Evolutionary conservation across 345 rosid genomes (phyloP), one percentile per base, ranked within the genome.

Genomic region (Aquilaria yunnanensis): DNA sequence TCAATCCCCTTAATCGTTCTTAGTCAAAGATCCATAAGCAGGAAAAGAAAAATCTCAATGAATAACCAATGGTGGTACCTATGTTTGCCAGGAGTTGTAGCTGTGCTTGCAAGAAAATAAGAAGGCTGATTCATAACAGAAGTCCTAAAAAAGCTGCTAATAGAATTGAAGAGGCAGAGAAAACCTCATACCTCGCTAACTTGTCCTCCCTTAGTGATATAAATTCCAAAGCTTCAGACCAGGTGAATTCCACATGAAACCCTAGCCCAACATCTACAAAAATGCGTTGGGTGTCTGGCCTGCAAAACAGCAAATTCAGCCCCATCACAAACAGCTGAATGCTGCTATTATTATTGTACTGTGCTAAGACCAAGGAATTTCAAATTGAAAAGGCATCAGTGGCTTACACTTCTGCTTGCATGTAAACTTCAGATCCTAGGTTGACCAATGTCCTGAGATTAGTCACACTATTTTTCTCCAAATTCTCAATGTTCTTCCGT

Each of bases 381-480:
- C 23, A 23, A 23, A 23, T 23, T 37, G 5, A 37, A 64, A 55
- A 23, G 70, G 14, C 5, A 73, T 54, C 30, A 61, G 60, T 53
- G 31, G 74, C 96, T 65, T 80, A 90, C 96, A 88, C 96, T 76
- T 88, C 89, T 46, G 97, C 96, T 74, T 94, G 97, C 96, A 88
- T 69, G 78, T 87, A 88, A 11, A 94, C 91, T 69, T 91, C 96
- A 67, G 99, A 91, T 60, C 97, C 99, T n/a, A 94, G 81, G 69
- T 94, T 91, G 65, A 91, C 96, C 85, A 80, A 48, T 14, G 99
- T 90, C 73, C 83, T 84, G 33, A 94, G 88, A 80, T 79, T 88
- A n/a, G 91, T 90, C 51, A 88, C 84, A 62, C 78, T 81, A 71
- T 94, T 90, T 62, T 77, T 74, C 79, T 90, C 91, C 49, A 90